Percentiles rank a stretch among this genome's conserved stretches.
These are phyloP conservation scores for Pochonia chlamydosporia DNA, from an alignment of 2,329 filamentous ascomycete genomes.

Conservation along the genomic window DNA sequence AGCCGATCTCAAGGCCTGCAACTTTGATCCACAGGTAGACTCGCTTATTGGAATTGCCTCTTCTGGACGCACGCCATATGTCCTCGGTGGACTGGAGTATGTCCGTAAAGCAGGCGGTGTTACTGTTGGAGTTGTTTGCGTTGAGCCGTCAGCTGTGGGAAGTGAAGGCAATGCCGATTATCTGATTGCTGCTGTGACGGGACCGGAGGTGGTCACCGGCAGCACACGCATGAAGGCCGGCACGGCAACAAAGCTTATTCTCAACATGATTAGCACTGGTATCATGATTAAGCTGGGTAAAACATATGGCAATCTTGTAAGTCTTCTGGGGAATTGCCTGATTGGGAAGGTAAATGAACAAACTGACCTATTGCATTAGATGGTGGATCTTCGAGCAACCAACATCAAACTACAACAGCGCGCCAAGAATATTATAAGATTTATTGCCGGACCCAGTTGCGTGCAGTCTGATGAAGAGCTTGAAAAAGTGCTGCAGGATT, in stretches of 20 bases:
- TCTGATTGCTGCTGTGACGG: constrained; percentile 32
- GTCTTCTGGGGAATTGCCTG: constrained; percentile 4
- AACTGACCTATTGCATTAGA: background rate
- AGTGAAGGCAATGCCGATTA: constrained; percentile 15
- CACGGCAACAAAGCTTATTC: constrained; percentile 37
- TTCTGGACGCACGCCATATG: constrained; percentile 36
- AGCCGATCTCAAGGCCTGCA: constrained; percentile 22
- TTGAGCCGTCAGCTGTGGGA: constrained; percentile 20
- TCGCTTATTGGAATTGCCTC: constrained; percentile 36
- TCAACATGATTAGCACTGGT: constrained; percentile 36
- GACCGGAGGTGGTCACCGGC: constrained; percentile 37
- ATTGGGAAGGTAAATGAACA: too few species aligned
- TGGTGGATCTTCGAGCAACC: constrained; percentile 25
- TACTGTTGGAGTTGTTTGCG: constrained; percentile 33
- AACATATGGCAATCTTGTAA: constrained; percentile 35
- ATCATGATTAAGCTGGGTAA: constrained; percentile 34
- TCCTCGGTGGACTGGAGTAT: constrained; percentile 24
- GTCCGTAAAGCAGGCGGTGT: constrained; percentile 27
- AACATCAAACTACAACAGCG: constrained; percentile 28
- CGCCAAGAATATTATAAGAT: constrained; percentile 17
- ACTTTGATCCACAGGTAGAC: constrained; percentile 24
- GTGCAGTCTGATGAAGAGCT: constrained; percentile 13
- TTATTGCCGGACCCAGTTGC: constrained; percentile 12
- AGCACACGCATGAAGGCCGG: constrained; percentile 40
- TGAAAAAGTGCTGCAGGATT: constrained; percentile 11